A percentile compares a stretch with the other conserved stretches of the same genome.
phyloP scores from a whole-genome alignment of 306 rosid genomes.

The Medicago arabica region DNA sequence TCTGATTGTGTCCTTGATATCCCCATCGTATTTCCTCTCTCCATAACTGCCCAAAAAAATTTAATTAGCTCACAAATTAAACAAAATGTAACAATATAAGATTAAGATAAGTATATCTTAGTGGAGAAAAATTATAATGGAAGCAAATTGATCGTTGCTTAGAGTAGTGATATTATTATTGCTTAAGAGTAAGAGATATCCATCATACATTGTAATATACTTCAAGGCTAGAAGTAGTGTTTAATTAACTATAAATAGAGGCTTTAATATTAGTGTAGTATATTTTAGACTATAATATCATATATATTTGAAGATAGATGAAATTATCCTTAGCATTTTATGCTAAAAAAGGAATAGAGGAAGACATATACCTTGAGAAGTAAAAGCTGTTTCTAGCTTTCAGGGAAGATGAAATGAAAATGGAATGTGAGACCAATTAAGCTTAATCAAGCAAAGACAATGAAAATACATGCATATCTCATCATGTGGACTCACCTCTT shows the following conservation, averaged over 20 bases:
- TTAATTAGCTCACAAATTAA: neutral
- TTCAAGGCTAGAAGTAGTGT: neutral
- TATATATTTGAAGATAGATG: neutral
- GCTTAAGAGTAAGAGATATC: neutral
- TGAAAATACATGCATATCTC: conserved; percentile 40
- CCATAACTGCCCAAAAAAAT: conserved; percentile 47
- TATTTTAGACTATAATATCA: neutral
- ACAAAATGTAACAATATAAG: neutral
- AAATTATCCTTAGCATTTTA: neutral
- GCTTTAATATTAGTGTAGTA: neutral
- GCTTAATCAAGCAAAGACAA: conserved; percentile 32
- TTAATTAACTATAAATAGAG: conserved; percentile 9
- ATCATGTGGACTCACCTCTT: conserved; percentile 44
- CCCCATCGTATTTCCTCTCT: conserved; percentile 48
- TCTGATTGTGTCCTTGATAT: conserved; percentile 79
- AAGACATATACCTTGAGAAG: conserved; percentile 29
- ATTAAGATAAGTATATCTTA: neutral
- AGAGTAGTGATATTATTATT: conserved; percentile 6
- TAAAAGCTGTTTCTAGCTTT: conserved; percentile 15
- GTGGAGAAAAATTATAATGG: conserved; percentile 1
- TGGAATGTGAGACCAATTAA: conserved; percentile 27
- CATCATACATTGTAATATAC: conserved; percentile 13
- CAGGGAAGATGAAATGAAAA: conserved; percentile 13
- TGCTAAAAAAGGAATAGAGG: neutral
- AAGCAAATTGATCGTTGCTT: conserved; percentile 2